Conservation (phyloP, 2,329 filamentous ascomycete genomes). For the Alternaria triticina region DNA sequence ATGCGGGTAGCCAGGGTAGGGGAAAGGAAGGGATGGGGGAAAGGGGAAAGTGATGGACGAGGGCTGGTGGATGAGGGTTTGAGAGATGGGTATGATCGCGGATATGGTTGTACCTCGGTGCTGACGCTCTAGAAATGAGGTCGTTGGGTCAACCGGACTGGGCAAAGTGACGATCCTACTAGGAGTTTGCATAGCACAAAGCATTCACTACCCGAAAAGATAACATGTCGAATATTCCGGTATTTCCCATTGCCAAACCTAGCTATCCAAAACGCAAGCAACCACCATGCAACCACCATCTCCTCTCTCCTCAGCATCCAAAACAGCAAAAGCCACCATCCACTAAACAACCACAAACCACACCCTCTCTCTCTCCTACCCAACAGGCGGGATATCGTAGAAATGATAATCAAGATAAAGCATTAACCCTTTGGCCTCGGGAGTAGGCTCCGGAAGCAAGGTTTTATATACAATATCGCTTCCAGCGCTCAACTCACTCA, state of each 20-base stretch:
- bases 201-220: neutral
- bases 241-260: neutral
- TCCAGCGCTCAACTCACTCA: neutral
- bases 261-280: constrained; percentile 5
- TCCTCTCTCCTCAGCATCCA: neutral
- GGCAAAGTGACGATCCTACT: neutral
- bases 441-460: neutral
- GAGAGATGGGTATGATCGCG: neutral
- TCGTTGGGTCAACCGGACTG: neutral
- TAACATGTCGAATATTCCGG: neutral
- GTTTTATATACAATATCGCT: constrained; percentile 23
- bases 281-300: neutral
- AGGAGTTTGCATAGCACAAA: neutral
- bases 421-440: constrained; percentile 10
- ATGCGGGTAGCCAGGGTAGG: neutral
- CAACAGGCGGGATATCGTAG: constrained; percentile 19
- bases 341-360: neutral
- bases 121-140: neutral
- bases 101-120: neutral
- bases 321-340: neutral
- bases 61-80: neutral
- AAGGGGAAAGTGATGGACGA: neutral
- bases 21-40: neutral
- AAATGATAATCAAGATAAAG: constrained; percentile 20
- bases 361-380: neutral